Evolutionary conservation across 1,284 basidiomycete genomes (phyloP), one percentile per base, ranked within the genome.

Genomic region (Apiotrichum sp.): DNA sequence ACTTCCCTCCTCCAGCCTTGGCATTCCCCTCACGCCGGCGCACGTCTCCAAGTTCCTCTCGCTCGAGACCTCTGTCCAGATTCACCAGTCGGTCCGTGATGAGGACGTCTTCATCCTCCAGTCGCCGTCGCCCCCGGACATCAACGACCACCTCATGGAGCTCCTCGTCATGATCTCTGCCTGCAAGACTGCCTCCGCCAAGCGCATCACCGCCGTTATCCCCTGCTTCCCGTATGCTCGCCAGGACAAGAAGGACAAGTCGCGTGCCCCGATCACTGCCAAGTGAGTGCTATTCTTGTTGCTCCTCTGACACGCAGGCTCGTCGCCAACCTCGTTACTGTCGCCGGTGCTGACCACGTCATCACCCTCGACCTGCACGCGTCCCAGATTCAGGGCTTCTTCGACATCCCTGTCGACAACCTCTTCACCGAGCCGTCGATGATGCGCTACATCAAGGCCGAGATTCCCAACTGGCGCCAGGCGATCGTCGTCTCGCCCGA

Each of bases 341-440:
- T 96, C 32, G 95, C 96, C 13, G 95, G 95, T 35, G 93, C 91
- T 65, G 93, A 98, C 79, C 95, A 98, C 73, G 89, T 98, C 69
- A 98, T 98, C 70, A 98, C 95, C 22, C 93, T 98, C 86, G 95
- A 98, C 74, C 81, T 98, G 42, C 95, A 98, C 74, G 96, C 95
- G 10, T 92, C 88, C 65, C 95, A 98, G 80, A 98, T 98, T 63
- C 95, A 98, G 75, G 95, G 95, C 10, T 98, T 98, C 81, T 98
- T 98, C 73, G 93, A 98, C 77, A 93, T 98, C 65, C 96, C 95
- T 14, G 93, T 97, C 55, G 95, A 98, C 80, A 98, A 98, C 77
- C 80, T 96, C 53, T 96, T 86, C 76, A 88, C 88, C 38, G 90
- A 93, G 71, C 87, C 90, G 6, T 78, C 87, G 63, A 89, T 93